Evolutionary conservation across 768 basidiomycete species (phyloP), one percentile per base, ranked within the genome.

Genomic region (Mycena kentingensis): DNA sequence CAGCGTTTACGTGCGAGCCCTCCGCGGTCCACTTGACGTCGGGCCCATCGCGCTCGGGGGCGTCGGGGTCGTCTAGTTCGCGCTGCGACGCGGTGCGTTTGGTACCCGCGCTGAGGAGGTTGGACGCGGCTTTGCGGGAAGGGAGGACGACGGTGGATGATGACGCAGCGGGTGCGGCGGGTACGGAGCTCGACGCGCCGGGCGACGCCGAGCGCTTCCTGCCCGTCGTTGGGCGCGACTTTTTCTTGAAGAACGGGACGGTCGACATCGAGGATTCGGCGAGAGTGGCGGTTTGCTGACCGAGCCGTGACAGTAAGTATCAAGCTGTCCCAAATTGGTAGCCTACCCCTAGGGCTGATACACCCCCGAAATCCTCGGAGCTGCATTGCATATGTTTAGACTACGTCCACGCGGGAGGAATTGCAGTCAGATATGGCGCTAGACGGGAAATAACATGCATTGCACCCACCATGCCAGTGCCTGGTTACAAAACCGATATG

Each of bases 181-280:
- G 11, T 13, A 67, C 57, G 4, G 64, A 44, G 7, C 70, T 63
- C n/a, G 64, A 52, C 21, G 68, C 53, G 5, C 76, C 60, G n/a
- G 88, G 87, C 0, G 87, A 90, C 5, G 74, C 64, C 3, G 90
- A 91, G 22, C 93, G 81, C 62, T 88, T 87, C 31, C 95, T 82
- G 3, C 79, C 68, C 0, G 88, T 89, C 3, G 84, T 77, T 2
- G 93, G 93, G 1, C 93, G 80, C 3, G 85, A 78, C 60, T 86
- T 88, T 34, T 87, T 90, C 73, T 89, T 96, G 74, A 96, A 92
- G 73, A 97, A 94, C 3, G 91, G 85, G 0, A 96, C 56, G 45
- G 67, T 64, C 22, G 75, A 65, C 77, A 78, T 81, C 65, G 55
- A n/a, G n/a, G n/a, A n/a, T n/a, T n/a, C n/a, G n/a, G n/a, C n/a